phyloP scores from a whole-genome alignment of 495 filamentous ascomycete species.

The Tuber brumale region DNA sequence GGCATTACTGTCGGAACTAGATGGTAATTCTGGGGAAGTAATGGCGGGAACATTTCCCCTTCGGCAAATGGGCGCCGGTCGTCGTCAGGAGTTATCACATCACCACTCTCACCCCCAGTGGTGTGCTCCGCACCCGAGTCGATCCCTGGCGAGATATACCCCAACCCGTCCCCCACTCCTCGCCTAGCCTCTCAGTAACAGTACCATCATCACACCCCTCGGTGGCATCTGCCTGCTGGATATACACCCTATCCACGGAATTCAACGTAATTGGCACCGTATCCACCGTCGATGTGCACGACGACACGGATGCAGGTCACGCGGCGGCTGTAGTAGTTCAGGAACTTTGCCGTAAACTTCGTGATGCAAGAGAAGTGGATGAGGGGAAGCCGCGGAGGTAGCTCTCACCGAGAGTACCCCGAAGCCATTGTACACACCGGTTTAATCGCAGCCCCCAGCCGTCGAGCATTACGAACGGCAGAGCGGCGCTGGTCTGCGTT shows the following conservation, averaged over 20 bases:
- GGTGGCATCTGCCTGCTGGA: no score
- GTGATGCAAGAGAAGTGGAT: slow-evolving; percentile 54
- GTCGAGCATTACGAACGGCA: slow-evolving; percentile 32
- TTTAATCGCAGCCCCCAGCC: slow-evolving; percentile 40
- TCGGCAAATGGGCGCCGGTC: background rate
- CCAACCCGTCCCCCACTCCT: background rate
- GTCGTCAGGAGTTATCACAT: background rate
- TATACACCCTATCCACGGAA: no score
- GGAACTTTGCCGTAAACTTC: slow-evolving; percentile 54
- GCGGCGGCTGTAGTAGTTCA: slow-evolving; percentile 51
- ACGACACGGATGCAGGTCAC: slow-evolving; percentile 45
- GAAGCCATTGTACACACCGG: slow-evolving; percentile 34
- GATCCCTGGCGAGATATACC: no score
- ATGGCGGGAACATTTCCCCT: background rate
- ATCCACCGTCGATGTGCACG: slow-evolving; percentile 49
- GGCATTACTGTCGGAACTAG: background rate
- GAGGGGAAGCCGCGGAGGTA: slow-evolving; percentile 46
- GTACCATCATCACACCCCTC: no score
- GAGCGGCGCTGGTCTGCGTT: slow-evolving; percentile 35
- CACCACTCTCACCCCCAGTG: background rate
- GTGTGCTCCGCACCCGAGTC: background rate
- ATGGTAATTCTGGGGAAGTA: background rate
- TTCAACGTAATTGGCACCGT: no score
- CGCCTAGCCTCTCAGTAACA: slow-evolving; percentile 9
- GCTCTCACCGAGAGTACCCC: slow-evolving; percentile 46